Percentiles rank a stretch among this genome's conserved stretches.
phyloP scores from a whole-genome alignment of 139 green algal species.

The Klebsormidium nitens region DNA sequence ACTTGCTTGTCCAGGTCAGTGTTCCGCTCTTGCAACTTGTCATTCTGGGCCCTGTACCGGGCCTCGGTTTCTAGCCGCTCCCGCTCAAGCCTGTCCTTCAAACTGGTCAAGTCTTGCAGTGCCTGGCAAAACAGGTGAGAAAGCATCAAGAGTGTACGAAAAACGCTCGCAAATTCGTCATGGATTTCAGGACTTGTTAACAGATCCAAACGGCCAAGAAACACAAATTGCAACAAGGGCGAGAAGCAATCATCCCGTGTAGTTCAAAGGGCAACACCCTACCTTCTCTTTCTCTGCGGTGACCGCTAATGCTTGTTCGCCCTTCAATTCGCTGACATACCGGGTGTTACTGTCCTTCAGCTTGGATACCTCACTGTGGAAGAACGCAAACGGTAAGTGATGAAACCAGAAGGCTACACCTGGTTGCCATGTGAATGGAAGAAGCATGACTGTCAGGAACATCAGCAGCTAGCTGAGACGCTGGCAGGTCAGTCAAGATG shows the following conservation, averaged over 20 bases:
- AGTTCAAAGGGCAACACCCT: background rate
- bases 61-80: background rate
- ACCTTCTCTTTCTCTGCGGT: background rate
- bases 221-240: no score
- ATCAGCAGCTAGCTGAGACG: no score
- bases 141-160: background rate
- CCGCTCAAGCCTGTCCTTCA: background rate
- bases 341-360: background rate
- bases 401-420: no score
- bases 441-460: no score
- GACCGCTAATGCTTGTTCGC: background rate
- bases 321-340: background rate
- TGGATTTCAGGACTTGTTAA: background rate
- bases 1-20: background rate
- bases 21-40: background rate
- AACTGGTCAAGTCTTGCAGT: background rate
- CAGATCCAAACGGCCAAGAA: no score
- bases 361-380: background rate
- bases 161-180: background rate
- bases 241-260: no score
- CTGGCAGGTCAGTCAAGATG: no score
- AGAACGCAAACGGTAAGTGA: background rate
- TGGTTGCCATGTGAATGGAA: no score
- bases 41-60: background rate
- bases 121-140: background rate